phyloP scores from a whole-genome alignment of 345 rosid genomes.

The Combretum micranthum region DNA sequence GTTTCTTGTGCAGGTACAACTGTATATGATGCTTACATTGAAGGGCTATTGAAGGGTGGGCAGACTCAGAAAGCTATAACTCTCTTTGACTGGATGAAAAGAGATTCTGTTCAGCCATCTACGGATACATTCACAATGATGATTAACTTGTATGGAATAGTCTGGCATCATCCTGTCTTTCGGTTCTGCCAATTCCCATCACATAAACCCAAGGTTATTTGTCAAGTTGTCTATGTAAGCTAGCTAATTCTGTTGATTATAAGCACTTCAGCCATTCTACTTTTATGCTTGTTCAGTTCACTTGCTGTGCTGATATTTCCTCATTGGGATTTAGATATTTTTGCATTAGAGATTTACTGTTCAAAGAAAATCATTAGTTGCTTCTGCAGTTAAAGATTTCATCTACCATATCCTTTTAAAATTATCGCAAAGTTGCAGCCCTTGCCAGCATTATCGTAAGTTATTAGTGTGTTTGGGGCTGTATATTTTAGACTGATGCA shows the following conservation, averaged over 20 bases:
- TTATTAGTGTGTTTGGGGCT: no score
- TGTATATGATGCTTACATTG: slow-evolving; percentile 78
- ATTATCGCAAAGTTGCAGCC: no score
- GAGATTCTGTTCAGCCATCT: slow-evolving; percentile 53
- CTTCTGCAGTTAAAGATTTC: no score
- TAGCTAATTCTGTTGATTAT: no score
- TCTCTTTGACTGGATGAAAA: slow-evolving; percentile 70
- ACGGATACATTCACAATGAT: slow-evolving; percentile 81
- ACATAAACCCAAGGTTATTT: no score
- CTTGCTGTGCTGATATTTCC: no score
- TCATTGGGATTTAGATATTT: neutral
- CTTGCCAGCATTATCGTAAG: no score
- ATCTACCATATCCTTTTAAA: no score
- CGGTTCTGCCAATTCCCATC: neutral
- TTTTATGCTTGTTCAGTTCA: no score
- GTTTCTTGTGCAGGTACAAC: slow-evolving; percentile 38
- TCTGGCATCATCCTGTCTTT: slow-evolving; percentile 1
- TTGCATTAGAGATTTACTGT: neutral
- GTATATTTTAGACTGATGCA: no score
- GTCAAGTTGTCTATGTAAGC: no score
- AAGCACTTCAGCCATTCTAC: no score
- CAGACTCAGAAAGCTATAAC: slow-evolving; percentile 48
- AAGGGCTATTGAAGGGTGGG: slow-evolving; percentile 74
- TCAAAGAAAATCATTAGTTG: neutral
- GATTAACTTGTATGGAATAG: slow-evolving; percentile 82